Evolutionary conservation across 352 stramenopile species (phyloP).

Genomic region (Phytophthora multivora): DNA sequence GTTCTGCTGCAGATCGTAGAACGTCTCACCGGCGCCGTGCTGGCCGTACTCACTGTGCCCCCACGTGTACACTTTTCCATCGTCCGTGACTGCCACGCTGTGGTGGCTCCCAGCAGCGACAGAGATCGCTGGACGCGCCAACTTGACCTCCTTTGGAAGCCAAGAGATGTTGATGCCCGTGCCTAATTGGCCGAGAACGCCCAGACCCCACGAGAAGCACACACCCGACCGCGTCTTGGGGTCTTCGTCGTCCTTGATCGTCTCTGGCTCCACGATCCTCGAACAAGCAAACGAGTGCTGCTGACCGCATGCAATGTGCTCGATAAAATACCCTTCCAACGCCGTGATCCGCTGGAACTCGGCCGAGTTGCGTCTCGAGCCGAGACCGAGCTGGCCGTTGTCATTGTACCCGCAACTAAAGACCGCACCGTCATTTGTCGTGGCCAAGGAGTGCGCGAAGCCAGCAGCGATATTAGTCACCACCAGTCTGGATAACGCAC

Average conservation of each 20-base stretch:
- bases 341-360: slow-evolving; percentile 60
- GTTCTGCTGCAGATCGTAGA: slow-evolving; percentile 74
- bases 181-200: slow-evolving; percentile 73
- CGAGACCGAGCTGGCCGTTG: slow-evolving; percentile 74
- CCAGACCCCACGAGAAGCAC: slow-evolving; percentile 80
- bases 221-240: slow-evolving; percentile 39
- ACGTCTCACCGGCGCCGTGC: slow-evolving; percentile 67
- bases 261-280: slow-evolving; percentile 3
- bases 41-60: slow-evolving; percentile 87
- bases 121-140: slow-evolving; percentile 55
- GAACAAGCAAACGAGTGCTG: slow-evolving; percentile 78
- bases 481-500: slow-evolving; percentile 41
- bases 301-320: slow-evolving; percentile 75
- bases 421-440: slow-evolving; percentile 50
- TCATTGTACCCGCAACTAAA: slow-evolving; percentile 88
- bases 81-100: slow-evolving; percentile 64
- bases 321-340: slow-evolving; percentile 56
- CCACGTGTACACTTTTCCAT: slow-evolving; percentile 73
- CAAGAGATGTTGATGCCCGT: slow-evolving; percentile 70
- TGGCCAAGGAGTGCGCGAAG: slow-evolving; percentile 78
- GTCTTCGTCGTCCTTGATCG: slow-evolving; percentile 12
- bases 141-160: slow-evolving; percentile 57
- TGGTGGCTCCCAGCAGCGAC: slow-evolving; percentile 79
- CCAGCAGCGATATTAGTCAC: slow-evolving; percentile 63
- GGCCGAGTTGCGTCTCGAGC: slow-evolving; percentile 66